Evolutionary conservation across 2,329 filamentous ascomycete genomes (phyloP).

Genomic region (Fusarium verrucosum): DNA sequence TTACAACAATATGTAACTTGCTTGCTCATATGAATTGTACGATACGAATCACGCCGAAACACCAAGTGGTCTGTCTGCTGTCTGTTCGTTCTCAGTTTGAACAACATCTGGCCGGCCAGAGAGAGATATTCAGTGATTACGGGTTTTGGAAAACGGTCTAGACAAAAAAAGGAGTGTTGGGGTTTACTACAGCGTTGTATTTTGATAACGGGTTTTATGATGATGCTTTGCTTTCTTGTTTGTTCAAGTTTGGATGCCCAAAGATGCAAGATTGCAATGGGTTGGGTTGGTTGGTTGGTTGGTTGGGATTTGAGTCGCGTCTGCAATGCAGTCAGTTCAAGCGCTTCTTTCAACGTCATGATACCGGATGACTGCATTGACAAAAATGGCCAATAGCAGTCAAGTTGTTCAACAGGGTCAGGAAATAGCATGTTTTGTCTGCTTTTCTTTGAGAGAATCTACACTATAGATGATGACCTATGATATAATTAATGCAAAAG

Average conservation of each 20-base stretch:
- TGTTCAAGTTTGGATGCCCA: background rate
- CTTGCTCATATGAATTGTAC: no score
- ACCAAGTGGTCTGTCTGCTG: background rate
- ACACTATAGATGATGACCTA: slow-evolving; percentile 38
- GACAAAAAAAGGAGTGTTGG: slow-evolving; percentile 29
- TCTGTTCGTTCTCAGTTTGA: background rate
- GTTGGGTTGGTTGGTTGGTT: no score
- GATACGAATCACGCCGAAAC: background rate
- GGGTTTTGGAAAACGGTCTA: slow-evolving; percentile 20
- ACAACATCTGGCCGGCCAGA: slow-evolving; percentile 34
- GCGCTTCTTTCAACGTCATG: slow-evolving; percentile 19
- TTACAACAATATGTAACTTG: slow-evolving; percentile 34
- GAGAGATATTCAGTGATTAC: no score
- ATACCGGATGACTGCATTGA: slow-evolving; percentile 21
- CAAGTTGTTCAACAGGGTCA: background rate
- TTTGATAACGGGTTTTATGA: slow-evolving; percentile 4
- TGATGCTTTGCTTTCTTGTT: background rate
- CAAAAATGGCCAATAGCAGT: slow-evolving; percentile 10
- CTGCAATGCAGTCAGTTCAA: background rate
- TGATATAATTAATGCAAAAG: slow-evolving; percentile 33
- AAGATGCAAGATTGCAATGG: no score
- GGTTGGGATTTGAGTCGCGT: background rate
- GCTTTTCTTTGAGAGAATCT: background rate
- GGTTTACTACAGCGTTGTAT: slow-evolving; percentile 11
- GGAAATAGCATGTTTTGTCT: background rate